Percentiles rank a stretch among this genome's conserved stretches.
phyloP scores from a whole-genome alignment of 1,139 yeast species.

The Scheffersomyces quercinus region DNA sequence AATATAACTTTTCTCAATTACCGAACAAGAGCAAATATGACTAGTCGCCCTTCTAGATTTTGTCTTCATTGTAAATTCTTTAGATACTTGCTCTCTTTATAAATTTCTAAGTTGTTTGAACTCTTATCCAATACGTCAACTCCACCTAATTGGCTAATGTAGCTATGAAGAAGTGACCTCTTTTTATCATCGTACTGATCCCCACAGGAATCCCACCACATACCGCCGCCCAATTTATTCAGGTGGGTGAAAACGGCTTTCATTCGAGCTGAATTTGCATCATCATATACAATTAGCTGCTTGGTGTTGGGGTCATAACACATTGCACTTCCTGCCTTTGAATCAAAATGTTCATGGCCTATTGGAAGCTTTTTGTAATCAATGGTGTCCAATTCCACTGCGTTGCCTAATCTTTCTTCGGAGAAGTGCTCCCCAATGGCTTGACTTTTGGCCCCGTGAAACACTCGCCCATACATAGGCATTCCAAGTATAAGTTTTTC shows the following conservation, averaged over 20 bases:
- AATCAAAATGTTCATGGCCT: conserved; percentile 51
- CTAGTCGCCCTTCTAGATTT: too few relatives aligned
- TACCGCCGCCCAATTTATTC: conserved; percentile 70
- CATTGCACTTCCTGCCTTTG: conserved; percentile 56
- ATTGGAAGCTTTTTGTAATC: conserved; percentile 56
- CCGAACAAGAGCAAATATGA: too few relatives aligned
- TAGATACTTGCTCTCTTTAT: conserved; percentile 18
- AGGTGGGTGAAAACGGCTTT: conserved; percentile 62
- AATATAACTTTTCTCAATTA: too few relatives aligned
- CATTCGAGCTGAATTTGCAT: conserved; percentile 45
- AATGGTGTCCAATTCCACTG: conserved; percentile 49
- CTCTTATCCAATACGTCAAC: conserved; percentile 6
- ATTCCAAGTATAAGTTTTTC: conserved; percentile 74
- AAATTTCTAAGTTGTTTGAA: conserved; percentile 17
- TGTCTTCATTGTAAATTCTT: conserved; percentile 1
- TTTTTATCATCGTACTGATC: conserved; percentile 40
- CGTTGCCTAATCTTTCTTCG: conserved; percentile 37
- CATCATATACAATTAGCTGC: conserved; percentile 67
- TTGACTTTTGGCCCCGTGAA: conserved; percentile 36
- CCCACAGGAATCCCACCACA: conserved; percentile 95
- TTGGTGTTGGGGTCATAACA: conserved; percentile 43
- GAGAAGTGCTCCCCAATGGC: conserved; percentile 46
- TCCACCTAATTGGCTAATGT: conserved; percentile 46
- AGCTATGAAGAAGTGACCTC: conserved; percentile 41
- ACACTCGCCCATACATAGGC: conserved; percentile 84